These are phyloP conservation scores for Fraxinus angustifolia DNA, from an alignment of 305 asterid genomes.

Conservation along the genomic window DNA sequence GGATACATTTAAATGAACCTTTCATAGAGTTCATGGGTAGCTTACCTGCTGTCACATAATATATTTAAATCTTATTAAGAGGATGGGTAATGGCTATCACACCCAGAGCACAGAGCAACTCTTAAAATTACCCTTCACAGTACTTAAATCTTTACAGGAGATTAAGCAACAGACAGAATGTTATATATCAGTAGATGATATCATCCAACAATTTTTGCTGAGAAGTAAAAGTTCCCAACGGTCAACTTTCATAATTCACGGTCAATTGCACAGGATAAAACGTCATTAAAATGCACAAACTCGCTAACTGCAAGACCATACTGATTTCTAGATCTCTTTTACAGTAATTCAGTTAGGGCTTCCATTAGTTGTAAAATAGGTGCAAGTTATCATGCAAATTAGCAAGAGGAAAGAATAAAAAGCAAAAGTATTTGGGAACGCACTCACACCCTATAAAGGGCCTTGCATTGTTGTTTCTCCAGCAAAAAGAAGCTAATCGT, in stretches of 20 bases:
- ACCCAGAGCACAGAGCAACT: slow-evolving; percentile 4
- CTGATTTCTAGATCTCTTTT: not conserved
- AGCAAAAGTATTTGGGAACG: slow-evolving; percentile 34
- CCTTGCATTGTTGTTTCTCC: slow-evolving; percentile 91
- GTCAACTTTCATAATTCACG: slow-evolving; percentile 10
- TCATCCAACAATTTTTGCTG: not conserved
- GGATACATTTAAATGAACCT: slow-evolving; percentile 5
- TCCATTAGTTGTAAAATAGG: not conserved
- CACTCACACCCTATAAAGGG: slow-evolving; percentile 99
- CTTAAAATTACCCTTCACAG: slow-evolving; percentile 5
- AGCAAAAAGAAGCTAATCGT: slow-evolving; percentile 88
- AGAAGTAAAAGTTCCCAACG: not conserved
- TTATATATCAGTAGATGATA: not conserved
- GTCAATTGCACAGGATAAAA: not conserved
- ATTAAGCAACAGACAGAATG: slow-evolving; percentile 7
- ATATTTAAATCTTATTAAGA: not conserved
- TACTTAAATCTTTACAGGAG: slow-evolving; percentile 1
- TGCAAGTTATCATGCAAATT: not conserved
- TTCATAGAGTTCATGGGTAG: not conserved
- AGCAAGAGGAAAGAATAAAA: slow-evolving; percentile 11
- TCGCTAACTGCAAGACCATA: slow-evolving; percentile 12
- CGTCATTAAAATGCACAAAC: not conserved
- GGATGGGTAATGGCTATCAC: not conserved
- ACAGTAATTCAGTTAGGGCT: not conserved
- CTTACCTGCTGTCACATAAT: slow-evolving; percentile 11